A percentile compares a stretch with the other conserved stretches of the same genome.
These are phyloP conservation scores for Yamagishiella unicocca DNA, from an alignment of 139 green algal genomes.

Conservation along the genomic window DNA sequence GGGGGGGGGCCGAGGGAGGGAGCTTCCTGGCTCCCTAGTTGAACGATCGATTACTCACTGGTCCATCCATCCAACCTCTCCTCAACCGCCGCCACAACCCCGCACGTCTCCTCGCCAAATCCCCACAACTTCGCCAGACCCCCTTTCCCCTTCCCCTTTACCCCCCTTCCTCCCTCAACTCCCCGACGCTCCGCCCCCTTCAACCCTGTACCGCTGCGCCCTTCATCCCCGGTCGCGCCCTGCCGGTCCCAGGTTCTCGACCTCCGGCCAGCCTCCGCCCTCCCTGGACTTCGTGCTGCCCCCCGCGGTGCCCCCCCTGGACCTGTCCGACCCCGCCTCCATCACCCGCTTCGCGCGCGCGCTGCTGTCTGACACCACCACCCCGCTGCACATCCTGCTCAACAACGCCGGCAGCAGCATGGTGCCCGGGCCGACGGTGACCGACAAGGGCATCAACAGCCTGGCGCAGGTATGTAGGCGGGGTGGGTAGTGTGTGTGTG, in stretches of 20 bases:
- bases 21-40: too few species aligned
- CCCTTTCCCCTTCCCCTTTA: not conserved
- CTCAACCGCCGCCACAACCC: too few species aligned
- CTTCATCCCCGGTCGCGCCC: too few species aligned
- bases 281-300: constrained; percentile 25
- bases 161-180: not conserved
- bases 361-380: constrained; percentile 31
- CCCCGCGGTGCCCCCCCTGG: constrained; percentile 8
- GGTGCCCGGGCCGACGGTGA: not conserved
- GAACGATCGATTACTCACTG: too few species aligned
- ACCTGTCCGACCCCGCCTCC: constrained; percentile 26
- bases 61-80: too few species aligned
- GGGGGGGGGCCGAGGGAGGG: too few species aligned
- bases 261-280: not conserved
- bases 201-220: not conserved
- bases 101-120: too few species aligned
- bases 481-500: not conserved
- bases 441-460: constrained; percentile 18
- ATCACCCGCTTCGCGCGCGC: constrained; percentile 1
- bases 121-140: too few species aligned
- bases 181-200: not conserved
- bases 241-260: constrained; percentile 3
- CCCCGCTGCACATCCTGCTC: constrained; percentile 62
- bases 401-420: constrained; percentile 63
- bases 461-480: constrained; percentile 35